These are phyloP conservation scores for Syzygium syzygioides DNA, from an alignment of 441 rosid species.

Conservation along the genomic window DNA sequence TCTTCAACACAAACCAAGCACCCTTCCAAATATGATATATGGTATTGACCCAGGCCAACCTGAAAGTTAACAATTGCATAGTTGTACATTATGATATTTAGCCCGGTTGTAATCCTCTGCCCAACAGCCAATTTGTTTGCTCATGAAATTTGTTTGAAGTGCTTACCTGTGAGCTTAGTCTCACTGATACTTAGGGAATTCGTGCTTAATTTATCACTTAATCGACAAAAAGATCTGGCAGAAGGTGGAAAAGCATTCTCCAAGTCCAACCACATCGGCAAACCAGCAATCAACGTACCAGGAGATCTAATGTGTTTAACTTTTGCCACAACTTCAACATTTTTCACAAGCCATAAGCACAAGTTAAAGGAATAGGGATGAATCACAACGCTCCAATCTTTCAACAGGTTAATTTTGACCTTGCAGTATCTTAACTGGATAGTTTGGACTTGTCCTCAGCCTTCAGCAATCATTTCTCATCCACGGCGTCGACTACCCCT, in stretches of 20 bases:
- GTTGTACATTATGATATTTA: not conserved
- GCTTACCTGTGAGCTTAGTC: not conserved
- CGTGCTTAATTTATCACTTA: not conserved
- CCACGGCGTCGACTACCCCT: not conserved
- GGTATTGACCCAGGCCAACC: not conserved
- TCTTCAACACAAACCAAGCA: not conserved
- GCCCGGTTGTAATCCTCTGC: not conserved
- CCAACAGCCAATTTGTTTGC: not conserved
- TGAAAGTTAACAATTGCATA: too few species aligned
- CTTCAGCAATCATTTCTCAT: slow-evolving; percentile 7
- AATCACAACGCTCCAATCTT: not conserved
- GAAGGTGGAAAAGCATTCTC: not conserved
- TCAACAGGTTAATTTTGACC: not conserved
- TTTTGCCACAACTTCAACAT: not conserved
- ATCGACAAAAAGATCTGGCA: not conserved
- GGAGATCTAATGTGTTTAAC: not conserved
- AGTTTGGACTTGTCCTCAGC: not conserved
- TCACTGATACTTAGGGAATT: not conserved
- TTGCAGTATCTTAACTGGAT: not conserved
- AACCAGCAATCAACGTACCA: not conserved
- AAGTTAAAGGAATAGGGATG: not conserved
- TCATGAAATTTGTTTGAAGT: not conserved
- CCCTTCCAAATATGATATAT: not conserved
- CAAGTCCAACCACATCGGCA: not conserved
- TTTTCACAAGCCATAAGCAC: not conserved